Percentiles rank a stretch among this genome's conserved stretches.
Conservation (phyloP, 2,329 filamentous ascomycete genomes). For the Claviceps sp. region DNA sequence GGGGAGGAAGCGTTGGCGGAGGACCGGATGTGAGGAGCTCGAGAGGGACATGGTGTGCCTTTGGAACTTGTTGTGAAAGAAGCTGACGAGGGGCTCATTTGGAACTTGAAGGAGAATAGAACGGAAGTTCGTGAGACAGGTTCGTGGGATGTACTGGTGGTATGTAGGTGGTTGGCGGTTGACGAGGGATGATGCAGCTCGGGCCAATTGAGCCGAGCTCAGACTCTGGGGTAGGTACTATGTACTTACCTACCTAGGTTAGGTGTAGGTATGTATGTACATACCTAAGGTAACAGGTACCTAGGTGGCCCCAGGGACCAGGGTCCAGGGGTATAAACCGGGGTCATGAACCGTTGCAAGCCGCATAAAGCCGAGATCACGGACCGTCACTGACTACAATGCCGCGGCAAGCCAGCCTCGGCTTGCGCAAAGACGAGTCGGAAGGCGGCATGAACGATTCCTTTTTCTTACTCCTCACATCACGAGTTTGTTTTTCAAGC, state of each 20-base stretch:
- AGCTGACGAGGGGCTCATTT: too few relatives aligned
- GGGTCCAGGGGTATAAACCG: conserved; percentile 1
- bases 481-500: neutral
- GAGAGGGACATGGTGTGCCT: conserved; percentile 30
- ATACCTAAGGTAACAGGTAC: too few relatives aligned
- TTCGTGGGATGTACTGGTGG: neutral
- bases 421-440: too few relatives aligned
- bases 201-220: neutral
- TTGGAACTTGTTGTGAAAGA: neutral
- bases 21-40: conserved; percentile 31
- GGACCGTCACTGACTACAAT: neutral
- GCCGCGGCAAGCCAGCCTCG: neutral
- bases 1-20: conserved; percentile 13
- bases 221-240: neutral
- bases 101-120: too few relatives aligned
- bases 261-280: too few relatives aligned
- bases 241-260: too few relatives aligned
- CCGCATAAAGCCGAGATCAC: conserved; percentile 26
- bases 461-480: neutral
- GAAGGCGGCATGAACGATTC: too few relatives aligned
- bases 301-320: too few relatives aligned
- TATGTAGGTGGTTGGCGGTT: neutral
- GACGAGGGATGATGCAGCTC: too few relatives aligned
- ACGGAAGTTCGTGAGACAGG: neutral
- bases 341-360: conserved; percentile 23